Base-by-base conservation (phyloP, 2,329 filamentous ascomycete genomes). In the Diaporthe helianthi region DNA sequence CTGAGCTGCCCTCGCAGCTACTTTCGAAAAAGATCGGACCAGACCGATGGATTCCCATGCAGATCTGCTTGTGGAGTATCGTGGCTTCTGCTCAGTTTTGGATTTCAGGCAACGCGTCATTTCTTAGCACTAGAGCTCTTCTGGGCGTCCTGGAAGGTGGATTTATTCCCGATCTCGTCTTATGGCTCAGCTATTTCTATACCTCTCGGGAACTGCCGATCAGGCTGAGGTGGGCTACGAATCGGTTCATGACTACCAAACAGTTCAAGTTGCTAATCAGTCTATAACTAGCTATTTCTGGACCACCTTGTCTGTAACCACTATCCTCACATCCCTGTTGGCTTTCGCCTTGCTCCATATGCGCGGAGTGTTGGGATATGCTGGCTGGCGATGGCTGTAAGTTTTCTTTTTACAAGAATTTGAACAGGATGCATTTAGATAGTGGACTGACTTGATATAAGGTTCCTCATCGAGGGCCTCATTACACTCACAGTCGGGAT, bases 1-100 rank as follows among this genome's bases (percentile, higher is more conserved):
- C 87, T 0, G 87, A 90, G 73, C 76, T 89, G 3, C 87, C 87
- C 0, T 89, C 86, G 1, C 86, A 89, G 73, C 78, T 90, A 4
- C 73, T 89, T 6, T 84, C 82, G 33, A 89, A 90, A 76, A 85
- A 83, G 74, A 71, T 77, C 0, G 76, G 76, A 2, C 74, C 75
- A 0, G 75, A 78, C 41, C 65, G 75, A 1, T 77, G 76, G 76
- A 76, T 78, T 47, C 76, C 76, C 0, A 74, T 74, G 4, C 75
- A 76, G 63, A 77, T 78, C 26, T 70, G 75, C 12, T 63, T 74
- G 1, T 78, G 76, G 76, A 75, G 73, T 0, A 55, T 75, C 4
- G 73, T 76, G 4, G 74, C 75, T 4, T 63, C 58, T 7, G 24
- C 7, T 2, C 58, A 63, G 8, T 63, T 63, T 31, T 63, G 44